Evolutionary conservation across 164 flowering plant genomes (phyloP).

Genomic region (Malania oleifera): DNA sequence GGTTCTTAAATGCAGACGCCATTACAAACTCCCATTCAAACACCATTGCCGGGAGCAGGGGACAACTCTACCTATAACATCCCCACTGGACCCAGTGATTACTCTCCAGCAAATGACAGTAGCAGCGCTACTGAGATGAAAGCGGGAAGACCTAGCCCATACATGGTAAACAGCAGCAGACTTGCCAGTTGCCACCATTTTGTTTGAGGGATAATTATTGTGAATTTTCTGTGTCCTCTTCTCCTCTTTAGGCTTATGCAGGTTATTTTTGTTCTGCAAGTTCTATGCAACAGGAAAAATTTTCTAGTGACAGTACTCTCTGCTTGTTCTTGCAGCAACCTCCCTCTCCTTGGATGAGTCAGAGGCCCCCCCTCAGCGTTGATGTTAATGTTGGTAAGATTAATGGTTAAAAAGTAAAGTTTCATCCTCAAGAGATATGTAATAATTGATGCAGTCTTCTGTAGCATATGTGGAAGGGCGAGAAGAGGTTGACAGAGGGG

Average conservation of each 20-base stretch:
- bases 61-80: constrained; percentile 61
- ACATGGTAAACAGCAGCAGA: constrained; percentile 46
- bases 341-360: constrained; percentile 83
- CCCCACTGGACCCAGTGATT: constrained; percentile 71
- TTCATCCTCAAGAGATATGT: not conserved
- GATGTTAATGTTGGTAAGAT: constrained; percentile 96
- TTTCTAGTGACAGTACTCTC: not conserved
- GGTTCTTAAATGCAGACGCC: constrained; percentile 55
- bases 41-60: constrained; percentile 49
- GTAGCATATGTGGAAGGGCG: constrained; percentile 91
- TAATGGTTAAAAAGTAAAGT: not conserved
- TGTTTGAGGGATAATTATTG: not conserved
- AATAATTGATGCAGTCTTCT: constrained; percentile 10
- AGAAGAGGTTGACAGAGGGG: constrained; percentile 69
- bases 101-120: constrained; percentile 38
- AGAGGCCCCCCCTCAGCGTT: constrained; percentile 65
- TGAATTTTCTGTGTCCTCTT: not conserved
- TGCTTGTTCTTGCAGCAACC: constrained; percentile 49
- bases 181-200: not conserved
- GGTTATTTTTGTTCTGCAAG: no score
- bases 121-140: constrained; percentile 44
- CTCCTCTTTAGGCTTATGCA: not conserved
- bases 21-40: constrained; percentile 71
- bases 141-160: constrained; percentile 74
- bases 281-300: no score